Evolutionary conservation across 2,329 filamentous ascomycete genomes (phyloP), one percentile per base, ranked within the genome.

Genomic region (Penicillium aurantiogriseum): DNA sequence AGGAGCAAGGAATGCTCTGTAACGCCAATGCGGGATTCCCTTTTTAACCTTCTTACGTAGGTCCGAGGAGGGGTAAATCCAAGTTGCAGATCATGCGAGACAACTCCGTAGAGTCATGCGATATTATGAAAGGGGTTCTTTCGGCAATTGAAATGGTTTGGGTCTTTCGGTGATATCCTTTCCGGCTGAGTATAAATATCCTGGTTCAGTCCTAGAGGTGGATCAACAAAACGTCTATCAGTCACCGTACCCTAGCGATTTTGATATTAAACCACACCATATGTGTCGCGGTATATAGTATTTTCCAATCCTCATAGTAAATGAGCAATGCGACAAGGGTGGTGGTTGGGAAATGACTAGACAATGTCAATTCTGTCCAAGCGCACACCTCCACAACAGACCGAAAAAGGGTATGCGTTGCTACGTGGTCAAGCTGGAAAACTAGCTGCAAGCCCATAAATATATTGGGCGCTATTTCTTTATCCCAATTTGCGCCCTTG

Each of bases 41-140:
- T 50, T 60, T 56, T 33, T 51, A 39, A 52, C 39, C 50, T 53
- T 61, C 62, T 63, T 63, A 65, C 59, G 56, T 60, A 60, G 63
- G 51, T 64, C 59, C 61, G 58, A 65, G 62, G 65, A 66, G 63
- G 63, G 63, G 65, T 66, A 67, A 63, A 63, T 55, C 58, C 58
- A 62, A 56, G 53, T 51, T 59, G 65, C 60, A 67, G 59, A 67
- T 67, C 63, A 65, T 65, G 62, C 60, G 60, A 66, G 60, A 65
- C 58, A 62, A 52, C 50, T 59, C 51, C 48, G 51, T 56, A 58
- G 40, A 46, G 58, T 66, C 63, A 65, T 66, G 63, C 64, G 61
- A 65, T 65, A 40, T 17, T 40, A 48, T 31, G n/a, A 29, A 39
- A 40, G 31, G n/a, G 15, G 21, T 29, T 21, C 17, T 56, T 36